Base-by-base conservation (phyloP, 768 basidiomycete species). In the Leccinum imitatum region DNA sequence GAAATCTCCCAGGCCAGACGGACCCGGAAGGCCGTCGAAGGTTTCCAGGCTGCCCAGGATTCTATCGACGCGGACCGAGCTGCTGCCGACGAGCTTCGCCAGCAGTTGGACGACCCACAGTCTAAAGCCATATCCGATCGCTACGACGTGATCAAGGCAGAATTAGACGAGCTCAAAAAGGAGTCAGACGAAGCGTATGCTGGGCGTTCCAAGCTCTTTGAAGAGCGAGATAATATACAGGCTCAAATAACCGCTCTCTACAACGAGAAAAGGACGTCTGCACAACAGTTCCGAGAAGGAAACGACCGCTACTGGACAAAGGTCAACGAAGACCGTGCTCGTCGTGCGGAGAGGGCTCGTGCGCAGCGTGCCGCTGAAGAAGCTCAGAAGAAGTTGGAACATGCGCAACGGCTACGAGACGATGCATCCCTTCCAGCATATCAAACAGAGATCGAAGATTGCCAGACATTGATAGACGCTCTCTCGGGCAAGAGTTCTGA, bases 361-460 rank as follows among this genome's bases (percentile, higher is more conserved):
- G 83, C 83, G 50, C 90, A 92, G 73, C 87, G 86, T 58, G 87
- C 82, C 19, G 89, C 82, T 23, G 87, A 89, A 69, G 94, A 94
- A 70, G 81, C 85, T 31, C 82, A 84, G 68, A 93, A 90, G 79
- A 89, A 85, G 72, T 78, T 87, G 74, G 93, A 94, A 71, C 80
- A 88, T 60, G 88, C 85, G 10, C 84, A 90, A 65, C 87, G 86
- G 41, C 73, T 98, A 51, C 86, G 90, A 54, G 97, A 99, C 60
- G 95, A 98, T 71, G 97, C 97, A 23, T 85, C 87, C 60, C 69
- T 82, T 23, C 95, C 97, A 27, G 97, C 97, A 0, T 98, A 84
- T 82, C 91, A 93, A 69, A 81, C 86, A 56, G 86, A 98, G 72
- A 94, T 99, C 67, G 93, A 98, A 78, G 97, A 98, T 72, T 98